These are phyloP conservation scores for Thelonectria blattea DNA, from an alignment of 2,329 filamentous ascomycete species.

Conservation along the genomic window DNA sequence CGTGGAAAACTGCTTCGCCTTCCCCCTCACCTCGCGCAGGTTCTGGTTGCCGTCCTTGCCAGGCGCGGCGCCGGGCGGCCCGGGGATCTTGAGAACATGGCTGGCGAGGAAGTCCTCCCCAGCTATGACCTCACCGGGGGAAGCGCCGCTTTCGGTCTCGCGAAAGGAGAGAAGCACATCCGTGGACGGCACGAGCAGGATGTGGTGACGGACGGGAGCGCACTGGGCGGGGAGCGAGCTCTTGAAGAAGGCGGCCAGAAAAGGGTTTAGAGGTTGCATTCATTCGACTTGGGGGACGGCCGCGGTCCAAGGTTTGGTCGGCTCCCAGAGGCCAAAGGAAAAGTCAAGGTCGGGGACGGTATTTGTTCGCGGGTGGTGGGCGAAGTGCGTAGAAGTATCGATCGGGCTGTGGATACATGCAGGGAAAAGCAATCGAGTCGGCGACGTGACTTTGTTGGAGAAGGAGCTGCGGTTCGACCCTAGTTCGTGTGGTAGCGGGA, in stretches of 20 bases:
- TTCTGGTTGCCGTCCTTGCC: constrained; percentile 65
- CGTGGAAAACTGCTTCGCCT: constrained; percentile 93
- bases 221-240: constrained; percentile 93
- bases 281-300: constrained; percentile 45
- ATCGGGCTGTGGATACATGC: constrained; percentile 35
- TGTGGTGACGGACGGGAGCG: constrained; percentile 86
- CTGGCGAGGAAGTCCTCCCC: constrained; percentile 96
- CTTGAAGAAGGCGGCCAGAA: constrained; percentile 97
- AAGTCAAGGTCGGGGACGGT: constrained; percentile 24
- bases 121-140: constrained; percentile 79
- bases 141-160: constrained; percentile 82
- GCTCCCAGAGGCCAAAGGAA: constrained; percentile 33
- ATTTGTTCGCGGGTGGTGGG: constrained; percentile 20
- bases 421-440: constrained; percentile 22
- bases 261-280: constrained; percentile 99
- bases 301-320: constrained; percentile 37
- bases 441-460: constrained; percentile 9
- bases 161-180: constrained; percentile 87
- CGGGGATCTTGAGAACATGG: constrained; percentile 89
- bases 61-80: constrained; percentile 54
- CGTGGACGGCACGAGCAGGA: constrained; percentile 91
- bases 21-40: constrained; percentile 85
- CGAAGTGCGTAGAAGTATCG: constrained; percentile 24
- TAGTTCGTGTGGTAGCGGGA: constrained; percentile 29
- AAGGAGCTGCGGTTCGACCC: constrained; percentile 20